Percentiles rank a stretch among this genome's conserved stretches.
Evolutionary conservation across 1,139 yeast species (phyloP).

Genomic region (Diutina pseudorugosa): DNA sequence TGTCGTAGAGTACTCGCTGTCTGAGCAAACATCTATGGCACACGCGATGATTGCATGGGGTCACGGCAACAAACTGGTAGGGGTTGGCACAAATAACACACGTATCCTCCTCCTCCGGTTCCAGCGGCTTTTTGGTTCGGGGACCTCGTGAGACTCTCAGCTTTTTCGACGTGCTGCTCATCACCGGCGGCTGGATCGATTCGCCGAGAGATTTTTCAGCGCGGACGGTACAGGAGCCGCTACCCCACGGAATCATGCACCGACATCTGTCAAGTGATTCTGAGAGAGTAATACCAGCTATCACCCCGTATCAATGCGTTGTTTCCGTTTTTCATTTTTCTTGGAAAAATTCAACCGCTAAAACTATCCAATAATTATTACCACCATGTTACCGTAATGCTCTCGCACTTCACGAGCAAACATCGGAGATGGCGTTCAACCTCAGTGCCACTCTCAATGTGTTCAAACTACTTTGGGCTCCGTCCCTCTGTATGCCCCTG

Average conservation of each 20-base stretch:
- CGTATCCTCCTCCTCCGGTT: constrained; percentile 6
- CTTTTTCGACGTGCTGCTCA: background rate
- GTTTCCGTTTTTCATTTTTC: too few species aligned
- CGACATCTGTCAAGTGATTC: background rate
- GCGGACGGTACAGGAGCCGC: background rate
- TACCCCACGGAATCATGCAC: background rate
- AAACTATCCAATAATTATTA: too few species aligned
- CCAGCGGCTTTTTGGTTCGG: background rate
- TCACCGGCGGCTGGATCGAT: background rate
- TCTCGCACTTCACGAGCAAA: background rate
- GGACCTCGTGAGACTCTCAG: constrained; percentile 2
- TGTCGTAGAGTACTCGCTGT: constrained; percentile 69
- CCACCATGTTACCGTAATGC: background rate
- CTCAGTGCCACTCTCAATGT: constrained; percentile 67
- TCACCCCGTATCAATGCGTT: too few species aligned
- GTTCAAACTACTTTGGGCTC: constrained; percentile 46
- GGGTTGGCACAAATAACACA: constrained; percentile 83
- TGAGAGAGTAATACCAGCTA: too few species aligned
- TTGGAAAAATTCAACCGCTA: background rate
- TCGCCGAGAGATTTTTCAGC: background rate
- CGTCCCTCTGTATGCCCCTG: constrained; percentile 62
- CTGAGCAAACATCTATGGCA: constrained; percentile 80
- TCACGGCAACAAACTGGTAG: constrained; percentile 48
- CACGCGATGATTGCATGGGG: constrained; percentile 76
- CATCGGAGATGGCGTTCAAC: constrained; percentile 26